Base-by-base conservation (phyloP, 2,329 filamentous ascomycete species). In the Nemania sp. region DNA sequence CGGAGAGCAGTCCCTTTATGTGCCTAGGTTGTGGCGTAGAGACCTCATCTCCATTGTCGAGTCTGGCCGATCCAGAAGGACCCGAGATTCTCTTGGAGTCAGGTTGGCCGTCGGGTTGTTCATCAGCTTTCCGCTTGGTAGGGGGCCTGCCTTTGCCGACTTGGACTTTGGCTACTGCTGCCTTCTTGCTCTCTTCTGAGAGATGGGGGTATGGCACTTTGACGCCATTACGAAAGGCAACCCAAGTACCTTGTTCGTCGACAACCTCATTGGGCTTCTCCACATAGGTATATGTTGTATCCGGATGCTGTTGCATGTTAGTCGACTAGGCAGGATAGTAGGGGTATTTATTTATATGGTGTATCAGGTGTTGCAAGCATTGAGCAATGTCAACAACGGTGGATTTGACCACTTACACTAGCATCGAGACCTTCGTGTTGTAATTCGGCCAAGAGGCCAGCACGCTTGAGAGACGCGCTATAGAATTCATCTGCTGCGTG, bases 71-170 rank as follows among this genome's bases (percentile, higher is more conserved):
- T 61, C 15, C 67, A 60, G 71, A 61, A 30, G 39, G 36, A 36
- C 66, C 69, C n/a, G 72, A 70, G 17, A 68, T 69, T 53, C 76
- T 76, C 70, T 83, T 83, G 23, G 76, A 70, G 1, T 74, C 74
- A 1, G 77, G 76, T 57, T 79, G 76, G 19, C 74, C 75, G 17
- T 81, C 79, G 1, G 72, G 73, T 55, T 78, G 76, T 23, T 75
- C 77, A 12, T 75, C 76, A 5, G 80, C 75, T 62, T 76, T 80
- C 20, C 80, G 77, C 70, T 83, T 84, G 64, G 72, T 40, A 62
- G 57, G 47, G 14, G 61, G 45, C 47, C 72, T 62, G 60, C 66
- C 46, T 67, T 72, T 67, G 64, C 68, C 63, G 54, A 66, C 56
- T 60, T 71, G 57, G 57, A 57, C 68, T 61, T 67, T 60, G 66